Conservation (phyloP, 768 basidiomycete genomes). For the Lentinus tigrinus region DNA sequence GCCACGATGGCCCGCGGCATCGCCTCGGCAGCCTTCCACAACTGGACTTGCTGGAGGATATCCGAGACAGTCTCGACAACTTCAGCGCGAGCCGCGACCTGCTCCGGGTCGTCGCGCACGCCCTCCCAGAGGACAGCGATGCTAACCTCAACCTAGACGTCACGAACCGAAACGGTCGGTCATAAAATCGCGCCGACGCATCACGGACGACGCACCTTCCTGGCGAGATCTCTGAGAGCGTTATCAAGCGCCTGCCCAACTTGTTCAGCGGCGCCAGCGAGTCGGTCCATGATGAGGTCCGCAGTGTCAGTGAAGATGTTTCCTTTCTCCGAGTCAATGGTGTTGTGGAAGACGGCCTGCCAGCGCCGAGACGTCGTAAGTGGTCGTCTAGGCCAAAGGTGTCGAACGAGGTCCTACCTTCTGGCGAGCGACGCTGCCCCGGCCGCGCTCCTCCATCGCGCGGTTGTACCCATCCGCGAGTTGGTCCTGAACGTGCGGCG, state of each 20-base stretch:
- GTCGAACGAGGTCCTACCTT: slow-evolving; percentile 38
- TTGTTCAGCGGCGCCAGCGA: slow-evolving; percentile 46
- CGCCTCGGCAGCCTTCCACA: slow-evolving; percentile 41
- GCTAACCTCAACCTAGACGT: slow-evolving; percentile 47
- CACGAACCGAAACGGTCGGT: slow-evolving; percentile 9
- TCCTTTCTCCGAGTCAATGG: slow-evolving; percentile 42
- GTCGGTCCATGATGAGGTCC: slow-evolving; percentile 46
- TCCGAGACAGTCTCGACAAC: slow-evolving; percentile 37
- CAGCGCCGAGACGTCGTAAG: not conserved
- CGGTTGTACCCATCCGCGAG: slow-evolving; percentile 50
- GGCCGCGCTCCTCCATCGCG: slow-evolving; percentile 55
- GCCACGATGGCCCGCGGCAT: not conserved
- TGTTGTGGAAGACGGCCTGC: slow-evolving; percentile 49
- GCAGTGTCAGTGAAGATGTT: slow-evolving; percentile 54
- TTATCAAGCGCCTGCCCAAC: slow-evolving; percentile 49
- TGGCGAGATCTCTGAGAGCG: slow-evolving; percentile 48
- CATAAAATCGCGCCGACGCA: not conserved
- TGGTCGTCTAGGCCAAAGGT: not conserved
- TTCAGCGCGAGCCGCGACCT: slow-evolving; percentile 39
- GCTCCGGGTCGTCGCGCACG: slow-evolving; percentile 45
- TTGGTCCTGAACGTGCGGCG: slow-evolving; percentile 54
- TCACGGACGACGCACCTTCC: slow-evolving; percentile 43
- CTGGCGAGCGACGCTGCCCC: slow-evolving; percentile 58
- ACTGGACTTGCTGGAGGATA: slow-evolving; percentile 42
- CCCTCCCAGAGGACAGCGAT: slow-evolving; percentile 62